These are phyloP conservation scores for Curvularia hawaiiensis DNA, from an alignment of 2,329 filamentous ascomycete genomes.

Conservation along the genomic window DNA sequence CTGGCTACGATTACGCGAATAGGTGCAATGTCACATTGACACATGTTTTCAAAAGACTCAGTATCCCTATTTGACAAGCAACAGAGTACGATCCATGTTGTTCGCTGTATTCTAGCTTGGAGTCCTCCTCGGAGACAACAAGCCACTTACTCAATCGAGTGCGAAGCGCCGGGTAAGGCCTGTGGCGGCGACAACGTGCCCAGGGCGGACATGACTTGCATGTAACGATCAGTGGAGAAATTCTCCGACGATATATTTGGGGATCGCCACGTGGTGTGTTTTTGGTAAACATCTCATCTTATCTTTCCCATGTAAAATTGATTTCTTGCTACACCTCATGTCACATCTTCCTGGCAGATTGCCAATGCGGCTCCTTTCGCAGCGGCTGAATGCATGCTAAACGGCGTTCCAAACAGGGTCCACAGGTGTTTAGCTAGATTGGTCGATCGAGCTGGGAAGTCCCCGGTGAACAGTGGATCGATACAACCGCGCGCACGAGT, in stretches of 20 bases:
- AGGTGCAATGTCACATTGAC: not conserved
- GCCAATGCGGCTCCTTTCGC: not conserved
- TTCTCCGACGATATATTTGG: not conserved
- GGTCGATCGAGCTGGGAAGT: not conserved
- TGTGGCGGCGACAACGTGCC: not conserved
- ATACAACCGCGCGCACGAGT: not conserved
- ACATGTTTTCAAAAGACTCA: not conserved
- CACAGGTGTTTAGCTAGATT: not conserved
- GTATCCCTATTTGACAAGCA: not conserved
- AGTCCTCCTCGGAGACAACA: not conserved
- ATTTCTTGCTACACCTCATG: not conserved
- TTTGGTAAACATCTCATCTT: not conserved
- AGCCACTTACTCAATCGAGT: not conserved
- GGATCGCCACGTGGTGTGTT: not conserved
- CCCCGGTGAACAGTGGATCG: not conserved
- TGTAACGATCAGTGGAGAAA: not conserved
- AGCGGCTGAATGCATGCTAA: not conserved
- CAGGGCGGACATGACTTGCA: not conserved
- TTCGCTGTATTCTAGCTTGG: not conserved
- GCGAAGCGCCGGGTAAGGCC: not conserved
- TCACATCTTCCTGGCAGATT: not conserved
- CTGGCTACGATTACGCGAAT: not conserved
- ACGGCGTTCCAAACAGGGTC: not conserved
- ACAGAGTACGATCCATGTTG: not conserved
- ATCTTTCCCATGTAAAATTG: not conserved